Evolutionary conservation across 805 yeast genomes (phyloP).

Genomic region (Yamadazyma sp.): DNA sequence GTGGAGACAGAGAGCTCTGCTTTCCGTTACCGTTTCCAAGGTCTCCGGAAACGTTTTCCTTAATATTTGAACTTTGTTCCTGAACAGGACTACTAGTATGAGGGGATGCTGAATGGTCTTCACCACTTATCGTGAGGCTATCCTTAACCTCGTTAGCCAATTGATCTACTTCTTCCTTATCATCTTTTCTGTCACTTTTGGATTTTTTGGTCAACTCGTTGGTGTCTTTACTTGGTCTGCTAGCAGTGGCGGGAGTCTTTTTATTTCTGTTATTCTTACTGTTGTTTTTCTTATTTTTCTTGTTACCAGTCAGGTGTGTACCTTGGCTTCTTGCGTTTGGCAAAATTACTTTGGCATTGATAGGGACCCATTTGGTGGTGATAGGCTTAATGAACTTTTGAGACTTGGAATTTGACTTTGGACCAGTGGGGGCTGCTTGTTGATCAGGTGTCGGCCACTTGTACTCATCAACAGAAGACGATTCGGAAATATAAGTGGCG

Average conservation of each 20-base stretch:
- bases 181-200: conserved; percentile 3
- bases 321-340: conserved; percentile 30
- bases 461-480: conserved; percentile 35
- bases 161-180: conserved; percentile 9
- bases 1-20: conserved; percentile 5
- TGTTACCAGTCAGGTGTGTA: conserved; percentile 22
- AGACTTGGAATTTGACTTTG: conserved; percentile 17
- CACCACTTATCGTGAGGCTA: conserved; percentile 5
- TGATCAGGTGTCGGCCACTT: conserved; percentile 47
- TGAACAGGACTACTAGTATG: no score
- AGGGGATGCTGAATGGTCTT: no score
- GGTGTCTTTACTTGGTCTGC: conserved; percentile 1
- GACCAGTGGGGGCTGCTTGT: conserved; percentile 9
- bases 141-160: conserved; percentile 10
- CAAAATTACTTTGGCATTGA: conserved; percentile 42
- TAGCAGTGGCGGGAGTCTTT: conserved; percentile 1
- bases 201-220: conserved; percentile 1
- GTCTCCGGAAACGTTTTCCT: no score
- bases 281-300: conserved; percentile 19
- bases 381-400: conserved; percentile 42
- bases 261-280: conserved; percentile 25
- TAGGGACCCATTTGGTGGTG: conserved; percentile 47
- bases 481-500: conserved; percentile 9
- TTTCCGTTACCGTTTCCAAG: no score
- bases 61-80: background rate